Evolutionary conservation across 495 filamentous ascomycete genomes (phyloP).

Genomic region (Penicillium verhagenii): DNA sequence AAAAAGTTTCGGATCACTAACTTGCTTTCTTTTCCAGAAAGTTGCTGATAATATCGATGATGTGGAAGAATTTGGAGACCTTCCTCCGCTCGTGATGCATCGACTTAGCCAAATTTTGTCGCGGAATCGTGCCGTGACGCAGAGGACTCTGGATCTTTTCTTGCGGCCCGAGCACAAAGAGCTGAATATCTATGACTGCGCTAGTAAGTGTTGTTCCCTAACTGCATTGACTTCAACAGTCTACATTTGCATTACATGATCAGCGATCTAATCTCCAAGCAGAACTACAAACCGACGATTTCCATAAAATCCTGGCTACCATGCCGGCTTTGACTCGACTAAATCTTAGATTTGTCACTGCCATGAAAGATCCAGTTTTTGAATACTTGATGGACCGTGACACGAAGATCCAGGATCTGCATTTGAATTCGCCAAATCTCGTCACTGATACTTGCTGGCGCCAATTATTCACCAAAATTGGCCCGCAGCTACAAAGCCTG

Average conservation of each 20-base stretch:
- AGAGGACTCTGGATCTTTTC: slow-evolving; percentile 72
- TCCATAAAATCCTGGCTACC: slow-evolving; percentile 74
- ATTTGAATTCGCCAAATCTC: slow-evolving; percentile 78
- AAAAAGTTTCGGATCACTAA: background rate
- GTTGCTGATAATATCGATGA: slow-evolving; percentile 78
- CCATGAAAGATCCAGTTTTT: slow-evolving; percentile 80
- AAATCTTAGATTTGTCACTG: slow-evolving; percentile 74
- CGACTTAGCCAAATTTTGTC: slow-evolving; percentile 78
- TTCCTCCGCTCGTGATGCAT: slow-evolving; percentile 65
- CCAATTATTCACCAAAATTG: slow-evolving; percentile 60
- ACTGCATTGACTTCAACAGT: background rate
- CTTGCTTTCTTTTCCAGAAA: slow-evolving; percentile 40
- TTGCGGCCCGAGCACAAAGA: slow-evolving; percentile 63
- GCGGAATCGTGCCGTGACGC: slow-evolving; percentile 69
- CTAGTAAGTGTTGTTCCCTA: slow-evolving; percentile 46
- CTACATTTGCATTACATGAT: background rate
- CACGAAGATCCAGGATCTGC: slow-evolving; percentile 56
- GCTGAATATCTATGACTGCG: slow-evolving; percentile 78
- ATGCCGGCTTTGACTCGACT: slow-evolving; percentile 65
- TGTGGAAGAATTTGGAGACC: slow-evolving; percentile 79
- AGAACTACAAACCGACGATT: slow-evolving; percentile 74
- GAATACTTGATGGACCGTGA: slow-evolving; percentile 74
- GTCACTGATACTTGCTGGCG: slow-evolving; percentile 70
- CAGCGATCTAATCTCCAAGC: slow-evolving; percentile 10
- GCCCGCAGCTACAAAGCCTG: slow-evolving; percentile 60